Evolutionary conservation across 768 basidiomycete species (phyloP).

Genomic region (Collybiopsis luxurians): DNA sequence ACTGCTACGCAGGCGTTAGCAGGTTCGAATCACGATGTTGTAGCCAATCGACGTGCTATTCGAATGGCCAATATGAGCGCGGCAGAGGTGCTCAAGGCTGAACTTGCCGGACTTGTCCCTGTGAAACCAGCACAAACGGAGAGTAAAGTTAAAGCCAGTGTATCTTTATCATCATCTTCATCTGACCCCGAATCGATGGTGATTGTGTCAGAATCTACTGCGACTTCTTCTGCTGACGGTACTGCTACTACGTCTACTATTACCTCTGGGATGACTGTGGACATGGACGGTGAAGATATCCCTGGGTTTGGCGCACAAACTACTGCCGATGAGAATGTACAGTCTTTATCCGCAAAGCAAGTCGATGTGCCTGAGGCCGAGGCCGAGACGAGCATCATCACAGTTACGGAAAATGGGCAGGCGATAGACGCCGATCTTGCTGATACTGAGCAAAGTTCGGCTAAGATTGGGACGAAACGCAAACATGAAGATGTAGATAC

Average conservation of each 20-base stretch:
- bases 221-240: constrained; percentile 8
- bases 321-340: not conserved
- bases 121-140: constrained; percentile 19
- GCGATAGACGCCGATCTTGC: constrained; percentile 17
- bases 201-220: constrained; percentile 21
- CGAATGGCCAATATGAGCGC: constrained; percentile 97
- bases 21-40: constrained; percentile 87
- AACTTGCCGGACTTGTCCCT: constrained; percentile 56
- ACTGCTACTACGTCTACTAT: constrained; percentile 23
- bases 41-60: constrained; percentile 85
- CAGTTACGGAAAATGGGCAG: not conserved
- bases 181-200: constrained; percentile 29
- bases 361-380: constrained; percentile 6
- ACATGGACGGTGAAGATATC: constrained; percentile 29
- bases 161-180: constrained; percentile 34
- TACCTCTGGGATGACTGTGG: constrained; percentile 6
- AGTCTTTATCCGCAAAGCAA: not conserved
- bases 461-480: constrained; percentile 37
- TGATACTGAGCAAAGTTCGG: constrained; percentile 13
- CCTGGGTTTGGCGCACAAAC: constrained; percentile 30
- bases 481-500: constrained; percentile 47
- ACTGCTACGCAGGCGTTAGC: constrained; percentile 71
- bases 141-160: constrained; percentile 27
- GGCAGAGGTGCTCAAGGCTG: constrained; percentile 90
- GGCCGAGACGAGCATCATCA: constrained; percentile 9